Conservation (phyloP, 2,329 filamentous ascomycete species). For the Talaromyces pinophilus region DNA sequence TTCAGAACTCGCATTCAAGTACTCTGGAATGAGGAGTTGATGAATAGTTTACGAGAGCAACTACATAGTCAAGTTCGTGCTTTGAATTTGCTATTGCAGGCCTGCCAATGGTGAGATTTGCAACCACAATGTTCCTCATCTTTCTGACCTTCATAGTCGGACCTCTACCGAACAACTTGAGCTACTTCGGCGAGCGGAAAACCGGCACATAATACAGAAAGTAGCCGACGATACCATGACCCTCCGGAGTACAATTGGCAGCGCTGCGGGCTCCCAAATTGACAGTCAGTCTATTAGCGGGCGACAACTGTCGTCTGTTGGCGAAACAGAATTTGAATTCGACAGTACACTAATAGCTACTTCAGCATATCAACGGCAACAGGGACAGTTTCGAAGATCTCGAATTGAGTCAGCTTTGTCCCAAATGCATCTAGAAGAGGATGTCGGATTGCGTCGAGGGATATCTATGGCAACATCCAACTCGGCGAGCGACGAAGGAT, state of each 20-base stretch:
- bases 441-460: conserved; percentile 19
- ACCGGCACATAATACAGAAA: conserved; percentile 37
- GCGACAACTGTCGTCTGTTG: conserved; percentile 29
- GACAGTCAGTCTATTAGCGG: conserved; percentile 31
- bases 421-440: neutral
- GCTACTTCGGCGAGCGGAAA: conserved; percentile 37
- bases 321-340: conserved; percentile 38
- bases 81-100: conserved; percentile 42
- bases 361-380: conserved; percentile 29
- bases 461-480: conserved; percentile 25
- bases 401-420: conserved; percentile 2
- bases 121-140: neutral
- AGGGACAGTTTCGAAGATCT: conserved; percentile 7
- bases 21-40: conserved; percentile 42
- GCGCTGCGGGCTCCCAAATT: conserved; percentile 31
- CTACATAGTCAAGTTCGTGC: conserved; percentile 42
- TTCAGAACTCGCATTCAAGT: conserved; percentile 34
- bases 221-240: conserved; percentile 42
- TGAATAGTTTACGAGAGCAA: conserved; percentile 39
- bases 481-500: conserved; percentile 33
- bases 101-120: conserved; percentile 39
- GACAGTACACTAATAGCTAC: conserved; percentile 33
- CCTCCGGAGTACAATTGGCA: conserved; percentile 32
- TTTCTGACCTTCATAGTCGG: conserved; percentile 29
- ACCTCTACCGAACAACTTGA: conserved; percentile 39